Conservation (phyloP, 2,329 filamentous ascomycete species). For the Aureobasidium pullulans region DNA sequence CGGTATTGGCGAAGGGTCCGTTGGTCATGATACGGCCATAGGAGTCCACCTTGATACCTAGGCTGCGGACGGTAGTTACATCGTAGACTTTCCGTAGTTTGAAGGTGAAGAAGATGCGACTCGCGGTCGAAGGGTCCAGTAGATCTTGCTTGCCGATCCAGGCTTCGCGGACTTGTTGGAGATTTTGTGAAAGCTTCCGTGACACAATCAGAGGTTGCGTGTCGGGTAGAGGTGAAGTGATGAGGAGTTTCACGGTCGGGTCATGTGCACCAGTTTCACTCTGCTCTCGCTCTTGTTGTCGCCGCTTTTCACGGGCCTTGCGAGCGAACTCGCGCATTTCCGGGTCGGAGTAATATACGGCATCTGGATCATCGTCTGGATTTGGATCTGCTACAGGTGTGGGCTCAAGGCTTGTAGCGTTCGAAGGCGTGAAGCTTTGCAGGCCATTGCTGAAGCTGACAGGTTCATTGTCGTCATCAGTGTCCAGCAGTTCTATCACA, state of each 20-base stretch:
- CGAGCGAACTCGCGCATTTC: constrained; percentile 37
- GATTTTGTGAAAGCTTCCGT: constrained; percentile 58
- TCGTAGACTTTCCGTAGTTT: constrained; percentile 65
- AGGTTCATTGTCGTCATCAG: not conserved
- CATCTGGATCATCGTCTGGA: constrained; percentile 20
- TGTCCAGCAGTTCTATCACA: constrained; percentile 14
- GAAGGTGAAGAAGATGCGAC: constrained; percentile 70
- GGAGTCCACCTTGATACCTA: constrained; percentile 51
- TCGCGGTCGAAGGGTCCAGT: constrained; percentile 36
- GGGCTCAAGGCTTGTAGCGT: not conserved
- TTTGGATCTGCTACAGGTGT: constrained; percentile 12
- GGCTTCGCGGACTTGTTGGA: constrained; percentile 58
- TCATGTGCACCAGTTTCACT: constrained; percentile 29
- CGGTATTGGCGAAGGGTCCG: constrained; percentile 43
- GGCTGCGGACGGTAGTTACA: constrained; percentile 61
- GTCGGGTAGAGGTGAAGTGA: constrained; percentile 58
- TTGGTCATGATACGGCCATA: constrained; percentile 31
- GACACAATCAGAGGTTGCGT: constrained; percentile 56
- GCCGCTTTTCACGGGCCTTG: constrained; percentile 34
- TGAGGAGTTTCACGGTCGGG: constrained; percentile 54
- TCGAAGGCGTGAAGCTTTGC: constrained; percentile 2
- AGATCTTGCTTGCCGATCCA: constrained; percentile 55
- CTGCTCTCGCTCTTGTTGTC: constrained; percentile 23
- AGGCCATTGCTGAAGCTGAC: constrained; percentile 13
- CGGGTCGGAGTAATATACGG: constrained; percentile 31